phyloP scores from a whole-genome alignment of 169 alveolate genomes.

The Plasmodium berghei region DNA sequence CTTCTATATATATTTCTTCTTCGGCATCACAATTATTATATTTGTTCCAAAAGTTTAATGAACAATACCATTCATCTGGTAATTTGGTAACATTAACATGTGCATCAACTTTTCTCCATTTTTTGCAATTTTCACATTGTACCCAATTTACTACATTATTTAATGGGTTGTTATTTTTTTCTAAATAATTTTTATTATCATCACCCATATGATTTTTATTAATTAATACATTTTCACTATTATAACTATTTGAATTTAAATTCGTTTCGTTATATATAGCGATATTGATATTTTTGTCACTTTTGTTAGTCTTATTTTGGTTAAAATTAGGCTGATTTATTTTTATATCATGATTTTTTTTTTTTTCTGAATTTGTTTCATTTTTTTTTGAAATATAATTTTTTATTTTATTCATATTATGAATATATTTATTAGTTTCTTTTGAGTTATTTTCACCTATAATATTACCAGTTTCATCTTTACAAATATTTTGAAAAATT shows the following conservation, averaged over 20 bases:
- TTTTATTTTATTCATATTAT: too few species aligned
- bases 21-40: conserved; percentile 56
- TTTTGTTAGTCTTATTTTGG: not conserved
- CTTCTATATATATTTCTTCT: conserved; percentile 61
- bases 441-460: too few species aligned
- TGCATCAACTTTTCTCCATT: conserved; percentile 83
- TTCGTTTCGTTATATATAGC: not conserved
- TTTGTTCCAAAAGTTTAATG: conserved; percentile 80
- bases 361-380: too few species aligned
- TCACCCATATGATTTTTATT: not conserved
- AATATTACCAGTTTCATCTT: too few species aligned
- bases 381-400: too few species aligned
- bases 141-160: conserved; percentile 84
- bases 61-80: conserved; percentile 87
- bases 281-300: not conserved
- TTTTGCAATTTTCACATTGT: conserved; percentile 85
- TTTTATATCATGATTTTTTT: too few species aligned
- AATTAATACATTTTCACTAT: not conserved
- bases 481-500: too few species aligned
- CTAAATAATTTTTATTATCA: not conserved
- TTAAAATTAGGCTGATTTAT: not conserved
- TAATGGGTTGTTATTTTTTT: not conserved
- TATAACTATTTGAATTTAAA: not conserved
- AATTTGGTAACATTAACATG: conserved; percentile 78
- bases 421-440: too few species aligned